phyloP scores from a whole-genome alignment of 176 grass and related monocot species.

The Carex pumila region DNA sequence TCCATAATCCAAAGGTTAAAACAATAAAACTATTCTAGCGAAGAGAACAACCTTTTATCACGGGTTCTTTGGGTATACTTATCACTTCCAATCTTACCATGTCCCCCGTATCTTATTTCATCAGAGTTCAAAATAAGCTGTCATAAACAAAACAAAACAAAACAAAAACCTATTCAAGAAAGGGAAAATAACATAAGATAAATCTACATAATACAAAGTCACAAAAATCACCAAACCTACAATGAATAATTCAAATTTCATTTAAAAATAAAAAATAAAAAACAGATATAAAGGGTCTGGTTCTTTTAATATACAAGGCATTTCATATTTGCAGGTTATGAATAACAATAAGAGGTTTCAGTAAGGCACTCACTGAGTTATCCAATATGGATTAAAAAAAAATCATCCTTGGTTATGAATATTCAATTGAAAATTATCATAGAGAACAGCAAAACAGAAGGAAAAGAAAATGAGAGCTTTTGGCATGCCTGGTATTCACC shows the following conservation, averaged over 20 bases:
- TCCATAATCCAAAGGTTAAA: slow-evolving; percentile 1
- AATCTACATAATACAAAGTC: background rate
- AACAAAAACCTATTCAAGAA: background rate
- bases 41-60: slow-evolving; percentile 56
- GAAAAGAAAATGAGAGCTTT: slow-evolving; percentile 6
- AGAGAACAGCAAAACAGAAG: background rate
- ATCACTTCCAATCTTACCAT: slow-evolving; percentile 43
- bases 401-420: background rate
- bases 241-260: background rate
- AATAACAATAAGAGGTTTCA: background rate
- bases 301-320: background rate
- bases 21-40: slow-evolving; percentile 15
- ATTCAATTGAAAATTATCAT: background rate
- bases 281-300: background rate
- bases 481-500: slow-evolving; percentile 69
- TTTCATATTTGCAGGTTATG: background rate
- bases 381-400: background rate
- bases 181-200: background rate
- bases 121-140: slow-evolving; percentile 82
- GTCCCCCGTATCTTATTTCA: slow-evolving; percentile 78
- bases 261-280: background rate
- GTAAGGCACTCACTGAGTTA: background rate
- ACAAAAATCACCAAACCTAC: background rate
- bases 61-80: slow-evolving; percentile 52
- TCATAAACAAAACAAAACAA: slow-evolving; percentile 2